Base-by-base conservation (phyloP, 75 land plant genomes). In the Selaginella moellendorffii region DNA sequence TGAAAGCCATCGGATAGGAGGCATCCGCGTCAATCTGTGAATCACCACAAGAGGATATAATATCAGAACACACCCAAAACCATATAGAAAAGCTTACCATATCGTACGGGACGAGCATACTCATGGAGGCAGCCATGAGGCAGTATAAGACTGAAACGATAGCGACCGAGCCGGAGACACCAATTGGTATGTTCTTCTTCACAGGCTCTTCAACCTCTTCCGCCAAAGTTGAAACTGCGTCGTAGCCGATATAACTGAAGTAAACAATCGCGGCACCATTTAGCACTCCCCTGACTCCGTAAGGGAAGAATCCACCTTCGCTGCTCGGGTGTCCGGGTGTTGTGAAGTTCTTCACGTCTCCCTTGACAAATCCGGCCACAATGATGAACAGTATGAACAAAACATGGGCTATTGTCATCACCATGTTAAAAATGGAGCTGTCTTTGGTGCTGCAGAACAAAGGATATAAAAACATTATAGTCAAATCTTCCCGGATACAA, bases 171-270 rank as follows among this genome's bases (percentile, higher is more conserved):
- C 93, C 86, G 19, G 79, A 70, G 0, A 88, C 75, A n/a, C 93
- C 93, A 0, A 88, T 61, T 0, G 89, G 89, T 22, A 88, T 74
- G 63, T 72, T 79, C 53, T 71, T 74, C 14, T 14, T 36, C 0
- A 83, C 56, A 1, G 93, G 93, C 61, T 75, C 74, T 18, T 72
- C 68, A 23, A 82, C 82, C 60, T 88, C 93, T 62, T 88, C 93
- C 0, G 93, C 93, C 69, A 83, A 60, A 25, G 93, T 88, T 0
- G 93, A 80, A 30, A 83, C 89, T 0, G 83, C 77, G 54, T 88
- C 93, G 26, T 76, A 88, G 53, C 93, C 93, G 18, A 85, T 80
- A 67, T 85, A 88, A 70, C 86, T 81, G 77, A 85, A 78, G 70
- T 88, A 88, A 18, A 88, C 93, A 0, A 72, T 76, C 19, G 88